phyloP scores from a whole-genome alignment of 2,329 filamentous ascomycete genomes.

The Graphilbum fragrans region DNA sequence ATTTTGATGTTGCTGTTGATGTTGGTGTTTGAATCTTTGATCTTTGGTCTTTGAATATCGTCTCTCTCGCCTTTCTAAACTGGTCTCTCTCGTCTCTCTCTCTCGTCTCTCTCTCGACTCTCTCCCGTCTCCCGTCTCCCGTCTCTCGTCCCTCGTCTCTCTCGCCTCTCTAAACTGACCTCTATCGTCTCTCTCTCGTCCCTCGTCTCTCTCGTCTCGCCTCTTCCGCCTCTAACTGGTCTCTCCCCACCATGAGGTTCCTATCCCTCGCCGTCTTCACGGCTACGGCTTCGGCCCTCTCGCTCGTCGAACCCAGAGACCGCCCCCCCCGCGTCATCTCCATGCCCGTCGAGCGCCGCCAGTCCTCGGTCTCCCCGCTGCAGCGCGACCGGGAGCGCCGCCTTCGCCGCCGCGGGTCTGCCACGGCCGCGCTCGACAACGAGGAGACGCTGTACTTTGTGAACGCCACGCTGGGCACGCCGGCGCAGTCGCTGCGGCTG shows the following conservation, averaged over 20 bases:
- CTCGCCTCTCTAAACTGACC: background rate
- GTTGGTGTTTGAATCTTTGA: background rate
- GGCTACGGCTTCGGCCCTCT: constrained; percentile 15
- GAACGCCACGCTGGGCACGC: constrained; percentile 51
- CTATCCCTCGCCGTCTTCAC: constrained; percentile 17
- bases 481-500: constrained; percentile 41
- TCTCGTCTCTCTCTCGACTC: constrained; percentile 1
- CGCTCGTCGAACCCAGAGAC: constrained; percentile 18
- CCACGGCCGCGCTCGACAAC: constrained; percentile 40
- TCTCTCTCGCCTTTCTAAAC: background rate
- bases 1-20: too few species aligned
- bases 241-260: constrained; percentile 21
- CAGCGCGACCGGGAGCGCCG: constrained; percentile 29
- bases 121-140: background rate
- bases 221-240: background rate
- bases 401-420: constrained; percentile 26
- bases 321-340: constrained; percentile 29
- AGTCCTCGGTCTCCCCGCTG: constrained; percentile 25
- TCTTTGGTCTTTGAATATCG: background rate
- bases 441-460: constrained; percentile 53
- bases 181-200: background rate
- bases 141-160: background rate
- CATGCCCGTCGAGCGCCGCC: constrained; percentile 28
- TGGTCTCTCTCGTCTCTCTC: background rate
- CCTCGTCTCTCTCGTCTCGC: background rate